Evolutionary conservation across 495 filamentous ascomycete species (phyloP), one percentile per base, ranked within the genome.

Genomic region (Pseudoneurospora amorphoporcata): DNA sequence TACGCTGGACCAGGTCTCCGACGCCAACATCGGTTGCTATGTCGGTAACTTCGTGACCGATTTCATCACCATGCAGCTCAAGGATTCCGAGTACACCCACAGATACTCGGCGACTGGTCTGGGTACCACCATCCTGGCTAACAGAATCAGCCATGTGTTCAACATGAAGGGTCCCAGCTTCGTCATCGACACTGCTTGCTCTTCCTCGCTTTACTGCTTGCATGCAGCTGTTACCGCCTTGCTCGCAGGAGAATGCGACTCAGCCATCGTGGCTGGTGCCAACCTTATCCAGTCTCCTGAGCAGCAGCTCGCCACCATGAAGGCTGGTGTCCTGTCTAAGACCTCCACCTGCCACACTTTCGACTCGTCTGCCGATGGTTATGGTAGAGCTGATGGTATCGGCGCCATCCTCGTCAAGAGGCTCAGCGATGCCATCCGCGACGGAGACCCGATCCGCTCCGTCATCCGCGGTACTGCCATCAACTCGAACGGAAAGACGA

Each of bases 1-100:
- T 85, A 87, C 16, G 81, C 70, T 76, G 10, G 73, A 74, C 4
- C 43, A 14, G 7, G 23, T 40, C 65, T 39, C 14, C 0, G 74
- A 73, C 19, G 43, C 65, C 40, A 41, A 72, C 37, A 76, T 71
- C 2, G 72, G 65, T 9, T 72, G 93, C 90, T 0, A 89, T 92
- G 73, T 86, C 88, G 43, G 91, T 90, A 91, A 92, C 12, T 88
- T 82, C 75, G 87, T 90, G 17, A 86, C 91, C 78, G 85, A 91
- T 5, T 89, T 93, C 68, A 91, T 91, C 10, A 90, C 90, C 8
- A 70, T 68, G 12, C 32, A 47, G 1, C n/a, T 71, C 5, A 39
- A 61, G 7, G 78, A 80, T 2, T 29, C 73, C 3, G 73, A 77
- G 4, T 69, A 69, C 0, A 32, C 72, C 2, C 79, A 77, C 0